A percentile compares a stretch with the other conserved stretches of the same genome.
Evolutionary conservation across 177 flowering plant species (phyloP).

Genomic region (Vitis hybrid): DNA sequence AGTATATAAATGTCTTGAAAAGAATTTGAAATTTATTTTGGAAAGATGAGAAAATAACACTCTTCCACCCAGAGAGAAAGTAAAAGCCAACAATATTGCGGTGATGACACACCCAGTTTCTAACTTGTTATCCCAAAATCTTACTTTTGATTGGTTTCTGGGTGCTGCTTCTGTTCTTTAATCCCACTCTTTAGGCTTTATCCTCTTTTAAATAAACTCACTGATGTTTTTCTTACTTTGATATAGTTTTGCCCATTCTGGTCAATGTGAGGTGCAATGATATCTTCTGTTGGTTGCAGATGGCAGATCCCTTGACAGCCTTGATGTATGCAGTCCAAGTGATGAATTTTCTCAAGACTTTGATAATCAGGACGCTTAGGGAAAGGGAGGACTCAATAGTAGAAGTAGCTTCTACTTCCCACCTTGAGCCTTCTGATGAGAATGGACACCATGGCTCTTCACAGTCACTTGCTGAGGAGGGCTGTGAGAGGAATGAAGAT

Average conservation of each 20-base stretch:
- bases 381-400: conserved; percentile 64
- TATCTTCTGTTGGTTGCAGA: conserved; percentile 45
- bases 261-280: background rate
- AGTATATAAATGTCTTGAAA: no score
- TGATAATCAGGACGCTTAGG: conserved; percentile 55
- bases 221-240: no score
- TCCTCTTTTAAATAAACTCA: no score
- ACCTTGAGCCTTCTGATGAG: conserved; percentile 52
- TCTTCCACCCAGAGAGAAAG: no score
- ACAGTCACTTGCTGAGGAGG: conserved; percentile 25
- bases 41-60: no score
- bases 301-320: conserved; percentile 96
- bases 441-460: conserved; percentile 51
- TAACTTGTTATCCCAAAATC: no score
- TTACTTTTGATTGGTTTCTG: no score
- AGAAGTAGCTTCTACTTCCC: conserved; percentile 34
- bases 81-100: no score
- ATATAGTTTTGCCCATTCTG: background rate
- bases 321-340: conserved; percentile 97
- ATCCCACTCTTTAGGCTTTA: no score
- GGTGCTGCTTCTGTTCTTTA: no score
- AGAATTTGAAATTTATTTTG: no score
- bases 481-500: conserved; percentile 19
- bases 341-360: conserved; percentile 91
- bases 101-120: no score